Conservation (phyloP, 768 basidiomycete species). For the Tricholoma flavovirens region DNA sequence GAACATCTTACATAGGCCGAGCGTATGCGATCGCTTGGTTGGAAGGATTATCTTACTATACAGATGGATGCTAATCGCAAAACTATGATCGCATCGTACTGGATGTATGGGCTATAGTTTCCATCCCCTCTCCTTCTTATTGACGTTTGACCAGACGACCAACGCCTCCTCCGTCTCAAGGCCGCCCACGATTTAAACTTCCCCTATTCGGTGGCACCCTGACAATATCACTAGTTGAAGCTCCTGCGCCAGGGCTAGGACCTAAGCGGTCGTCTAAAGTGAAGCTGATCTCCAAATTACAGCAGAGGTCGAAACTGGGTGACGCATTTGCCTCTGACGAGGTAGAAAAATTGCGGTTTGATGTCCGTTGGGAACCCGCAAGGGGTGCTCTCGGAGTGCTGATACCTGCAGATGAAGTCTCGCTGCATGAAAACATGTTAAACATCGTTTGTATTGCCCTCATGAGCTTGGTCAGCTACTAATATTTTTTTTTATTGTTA, state of each 20-base stretch:
- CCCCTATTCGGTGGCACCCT: constrained; percentile 68
- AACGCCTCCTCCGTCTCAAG: constrained; percentile 18
- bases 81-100: constrained; percentile 72
- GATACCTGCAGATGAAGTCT: constrained; percentile 43
- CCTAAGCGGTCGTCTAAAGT: constrained; percentile 50
- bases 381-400: constrained; percentile 58
- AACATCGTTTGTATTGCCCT: constrained; percentile 46
- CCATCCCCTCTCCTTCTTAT: not conserved
- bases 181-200: constrained; percentile 36
- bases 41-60: constrained; percentile 71
- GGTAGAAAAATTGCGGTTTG: constrained; percentile 62
- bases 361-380: constrained; percentile 76
- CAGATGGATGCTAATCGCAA: constrained; percentile 66
- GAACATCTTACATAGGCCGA: constrained; percentile 42
- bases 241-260: constrained; percentile 35
- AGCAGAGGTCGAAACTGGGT: constrained; percentile 58
- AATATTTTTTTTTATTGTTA: not conserved
- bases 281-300: constrained; percentile 55
- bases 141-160: constrained; percentile 17
- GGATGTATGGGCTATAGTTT: constrained; percentile 54
- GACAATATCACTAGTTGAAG: constrained; percentile 63
- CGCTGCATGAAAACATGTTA: constrained; percentile 37
- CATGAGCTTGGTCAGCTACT: not conserved
- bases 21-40: constrained; percentile 79
- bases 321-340: constrained; percentile 59